Conservation (phyloP, 169 alveolate species). For the Amoebophrya sp. region DNA sequence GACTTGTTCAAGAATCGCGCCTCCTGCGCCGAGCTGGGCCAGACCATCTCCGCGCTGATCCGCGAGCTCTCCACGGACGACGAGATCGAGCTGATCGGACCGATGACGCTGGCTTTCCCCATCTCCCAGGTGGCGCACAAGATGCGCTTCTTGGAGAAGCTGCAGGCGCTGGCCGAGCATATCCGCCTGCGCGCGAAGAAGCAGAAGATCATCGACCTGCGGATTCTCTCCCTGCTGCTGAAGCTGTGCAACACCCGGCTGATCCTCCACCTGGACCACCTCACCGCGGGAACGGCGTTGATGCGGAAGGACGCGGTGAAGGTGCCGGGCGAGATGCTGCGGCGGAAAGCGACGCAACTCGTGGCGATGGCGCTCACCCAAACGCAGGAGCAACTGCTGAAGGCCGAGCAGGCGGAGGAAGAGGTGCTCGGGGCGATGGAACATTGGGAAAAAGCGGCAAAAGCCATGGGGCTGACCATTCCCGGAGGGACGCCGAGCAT, state of each 20-base stretch:
- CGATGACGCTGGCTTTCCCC: background rate
- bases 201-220: background rate
- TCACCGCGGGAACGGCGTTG: background rate
- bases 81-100: background rate
- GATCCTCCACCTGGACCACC: background rate
- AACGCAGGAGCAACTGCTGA: no score
- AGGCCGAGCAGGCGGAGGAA: no score
- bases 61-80: background rate
- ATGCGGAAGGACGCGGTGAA: background rate
- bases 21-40: background rate
- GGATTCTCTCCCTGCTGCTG: background rate
- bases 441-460: no score
- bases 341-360: no score
- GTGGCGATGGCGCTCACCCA: no score
- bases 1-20: background rate
- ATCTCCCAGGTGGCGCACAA: background rate
- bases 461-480: no score
- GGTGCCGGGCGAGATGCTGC: no score
- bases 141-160: background rate
- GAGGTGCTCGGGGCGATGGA: no score
- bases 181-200: background rate
- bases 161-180: background rate
- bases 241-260: background rate
- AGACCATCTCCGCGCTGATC: background rate
- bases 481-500: no score